These are phyloP conservation scores for Phytophthora sp. DNA, from an alignment of 352 stramenopile genomes.

Conservation along the genomic window DNA sequence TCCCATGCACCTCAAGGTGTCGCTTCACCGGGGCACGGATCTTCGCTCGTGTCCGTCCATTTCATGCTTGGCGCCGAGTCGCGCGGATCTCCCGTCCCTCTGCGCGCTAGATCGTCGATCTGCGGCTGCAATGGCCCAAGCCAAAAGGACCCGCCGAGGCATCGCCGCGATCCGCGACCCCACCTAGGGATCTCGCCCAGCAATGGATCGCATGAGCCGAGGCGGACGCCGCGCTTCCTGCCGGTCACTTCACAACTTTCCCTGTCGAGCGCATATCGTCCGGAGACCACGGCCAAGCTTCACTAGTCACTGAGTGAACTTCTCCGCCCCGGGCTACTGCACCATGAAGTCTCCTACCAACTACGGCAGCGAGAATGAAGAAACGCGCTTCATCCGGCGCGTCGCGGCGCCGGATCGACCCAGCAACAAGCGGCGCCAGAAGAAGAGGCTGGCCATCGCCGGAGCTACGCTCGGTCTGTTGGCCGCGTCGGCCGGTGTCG, in stretches of 20 bases:
- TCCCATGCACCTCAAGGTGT: conserved; percentile 6
- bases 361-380: conserved; percentile 72
- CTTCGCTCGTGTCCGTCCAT: conserved; percentile 22
- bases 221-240: not conserved
- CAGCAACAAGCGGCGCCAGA: conserved; percentile 47
- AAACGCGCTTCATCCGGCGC: conserved; percentile 63
- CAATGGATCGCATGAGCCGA: conserved; percentile 9
- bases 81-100: conserved; percentile 16
- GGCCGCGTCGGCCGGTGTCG: conserved; percentile 45
- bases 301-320: conserved; percentile 27
- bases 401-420: conserved; percentile 55
- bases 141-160: not conserved
- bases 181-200: conserved; percentile 2
- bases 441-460: conserved; percentile 54
- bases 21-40: conserved; percentile 18
- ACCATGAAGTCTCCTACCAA: conserved; percentile 68
- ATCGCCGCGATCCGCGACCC: not conserved
- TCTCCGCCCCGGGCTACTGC: conserved; percentile 2
- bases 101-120: conserved; percentile 20
- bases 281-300: not conserved
- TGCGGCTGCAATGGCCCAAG: conserved; percentile 12
- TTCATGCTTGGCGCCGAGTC: conserved; percentile 4
- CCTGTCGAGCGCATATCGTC: conserved; percentile 10
- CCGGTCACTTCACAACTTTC: conserved; percentile 29
- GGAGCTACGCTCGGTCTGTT: conserved; percentile 54